These are phyloP conservation scores for Clavispora santaluciae DNA, from an alignment of 805 yeast species.

Conservation along the genomic window DNA sequence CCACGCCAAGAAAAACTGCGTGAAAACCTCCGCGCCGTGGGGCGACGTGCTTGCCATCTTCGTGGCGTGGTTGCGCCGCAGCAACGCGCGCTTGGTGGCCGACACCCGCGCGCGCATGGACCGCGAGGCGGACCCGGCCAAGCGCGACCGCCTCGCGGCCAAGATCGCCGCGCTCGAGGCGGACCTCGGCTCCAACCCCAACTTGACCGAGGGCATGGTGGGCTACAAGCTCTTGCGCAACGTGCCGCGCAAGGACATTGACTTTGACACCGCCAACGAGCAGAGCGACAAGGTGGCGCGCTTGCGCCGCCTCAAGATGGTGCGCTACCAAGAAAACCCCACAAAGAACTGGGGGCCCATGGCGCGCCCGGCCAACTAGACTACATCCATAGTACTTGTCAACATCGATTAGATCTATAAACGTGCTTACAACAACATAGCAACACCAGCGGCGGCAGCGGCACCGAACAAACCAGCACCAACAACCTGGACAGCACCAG, in stretches of 20 bases:
- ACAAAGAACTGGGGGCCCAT: conserved; percentile 97
- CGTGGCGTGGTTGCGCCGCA: conserved; percentile 49
- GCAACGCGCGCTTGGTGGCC: conserved; percentile 25
- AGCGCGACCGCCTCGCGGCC: conserved; percentile 8
- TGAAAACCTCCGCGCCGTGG: conserved; percentile 91
- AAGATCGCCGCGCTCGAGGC: conserved; percentile 21
- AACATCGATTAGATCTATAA: conserved; percentile 2
- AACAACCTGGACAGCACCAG: conserved; percentile 51
- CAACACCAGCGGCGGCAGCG: conserved; percentile 80
- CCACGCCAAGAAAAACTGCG: conserved; percentile 79
- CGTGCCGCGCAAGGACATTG: conserved; percentile 37
- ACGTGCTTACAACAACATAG: conserved; percentile 41
- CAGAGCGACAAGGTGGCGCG: conserved; percentile 52
- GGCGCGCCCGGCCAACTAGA: conserved; percentile 52
- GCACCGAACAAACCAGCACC: conserved; percentile 79
- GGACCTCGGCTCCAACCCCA: conserved; percentile 35
- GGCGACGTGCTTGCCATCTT: conserved; percentile 68
- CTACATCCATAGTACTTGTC: background rate
- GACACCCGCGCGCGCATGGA: conserved; percentile 14
- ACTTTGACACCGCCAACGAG: conserved; percentile 59
- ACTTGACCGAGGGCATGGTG: conserved; percentile 36
- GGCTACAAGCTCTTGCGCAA: conserved; percentile 55
- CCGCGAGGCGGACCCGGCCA: conserved; percentile 10
- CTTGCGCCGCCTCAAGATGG: conserved; percentile 72
- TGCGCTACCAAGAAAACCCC: conserved; percentile 89